Base-by-base conservation (phyloP, 1,284 basidiomycete genomes). In the Trichosporon sp. region DNA sequence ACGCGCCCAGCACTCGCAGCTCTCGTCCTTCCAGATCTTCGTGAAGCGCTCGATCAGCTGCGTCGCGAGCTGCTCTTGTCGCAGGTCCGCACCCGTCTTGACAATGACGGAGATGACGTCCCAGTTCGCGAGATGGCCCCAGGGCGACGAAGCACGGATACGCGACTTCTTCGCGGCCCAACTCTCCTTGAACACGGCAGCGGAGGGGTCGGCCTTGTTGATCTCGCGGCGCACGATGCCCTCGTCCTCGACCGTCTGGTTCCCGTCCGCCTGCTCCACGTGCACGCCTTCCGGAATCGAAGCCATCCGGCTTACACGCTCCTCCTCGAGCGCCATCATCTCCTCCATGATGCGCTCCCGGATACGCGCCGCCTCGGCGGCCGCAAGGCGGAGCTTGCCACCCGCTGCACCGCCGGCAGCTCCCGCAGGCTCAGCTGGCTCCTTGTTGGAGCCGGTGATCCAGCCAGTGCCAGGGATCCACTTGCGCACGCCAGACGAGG, bases 271-370 rank as follows among this genome's bases (percentile, higher is more conserved):
- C 26, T 66, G 75, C 37, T 78, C 82, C 67, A 87, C 85, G 72
- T 90, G 85, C 65, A 88, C 86, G 46, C 87, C 87, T 71, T 90
- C 89, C 14, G 86, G 87, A 63, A 89, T 88, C 75, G 91, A 89
- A 70, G 90, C 90, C 96, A 98, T 99, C 14, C 96, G 89, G 70
- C 91, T 89, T 90, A 99, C 96, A 31, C 96, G 89, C 83, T 98
- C 94, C 80, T 99, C 96, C 83, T 99, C 96, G 32, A 99, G 86
- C 51, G 93, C 88, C 79, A 98, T 88, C 96, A 99, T 99, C 87
- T 99, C 96, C 78, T 92, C 90, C 97, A 99, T 99, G 78, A 99
- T 99, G 32, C 95, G 88, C 77, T 95, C 92, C 14, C 93, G 89
- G 76, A 99, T 99, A 0, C 92, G 92, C 0, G 92, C 88, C 0